Evolutionary conservation across 257 asterid genomes (phyloP).

Genomic region (Euphrasia confusa): DNA sequence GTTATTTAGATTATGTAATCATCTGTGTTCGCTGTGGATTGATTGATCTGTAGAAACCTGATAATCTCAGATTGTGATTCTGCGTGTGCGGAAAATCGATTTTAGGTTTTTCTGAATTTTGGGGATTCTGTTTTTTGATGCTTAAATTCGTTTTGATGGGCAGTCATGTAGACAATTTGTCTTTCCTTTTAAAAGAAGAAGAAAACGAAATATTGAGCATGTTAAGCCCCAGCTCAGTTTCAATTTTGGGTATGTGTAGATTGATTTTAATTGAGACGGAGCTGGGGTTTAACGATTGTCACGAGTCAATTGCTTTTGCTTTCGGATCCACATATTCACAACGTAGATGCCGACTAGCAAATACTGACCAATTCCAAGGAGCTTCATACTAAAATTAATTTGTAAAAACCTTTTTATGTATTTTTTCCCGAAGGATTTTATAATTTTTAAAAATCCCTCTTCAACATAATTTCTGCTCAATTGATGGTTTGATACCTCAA

Average conservation of each 20-base stretch:
- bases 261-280: not conserved
- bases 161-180: not conserved
- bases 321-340: not conserved
- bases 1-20: not conserved
- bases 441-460: not conserved
- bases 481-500: too few species aligned
- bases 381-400: not conserved
- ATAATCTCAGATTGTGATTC: constrained; percentile 1
- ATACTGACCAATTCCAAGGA: not conserved
- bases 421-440: not conserved
- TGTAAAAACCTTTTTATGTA: not conserved
- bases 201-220: not conserved
- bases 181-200: not conserved
- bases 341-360: not conserved
- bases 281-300: constrained; percentile 3
- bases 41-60: constrained; percentile 15
- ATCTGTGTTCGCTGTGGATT: not conserved
- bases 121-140: not conserved
- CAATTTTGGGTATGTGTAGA: not conserved
- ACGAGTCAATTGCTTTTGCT: not conserved
- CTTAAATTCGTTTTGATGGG: not conserved
- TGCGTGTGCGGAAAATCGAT: not conserved
- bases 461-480: not conserved
- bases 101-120: not conserved
- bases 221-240: not conserved